A percentile compares a stretch with the other conserved stretches of the same genome.
Conservation (phyloP, 2,329 filamentous ascomycete genomes). For the Cytospora piceicola region DNA sequence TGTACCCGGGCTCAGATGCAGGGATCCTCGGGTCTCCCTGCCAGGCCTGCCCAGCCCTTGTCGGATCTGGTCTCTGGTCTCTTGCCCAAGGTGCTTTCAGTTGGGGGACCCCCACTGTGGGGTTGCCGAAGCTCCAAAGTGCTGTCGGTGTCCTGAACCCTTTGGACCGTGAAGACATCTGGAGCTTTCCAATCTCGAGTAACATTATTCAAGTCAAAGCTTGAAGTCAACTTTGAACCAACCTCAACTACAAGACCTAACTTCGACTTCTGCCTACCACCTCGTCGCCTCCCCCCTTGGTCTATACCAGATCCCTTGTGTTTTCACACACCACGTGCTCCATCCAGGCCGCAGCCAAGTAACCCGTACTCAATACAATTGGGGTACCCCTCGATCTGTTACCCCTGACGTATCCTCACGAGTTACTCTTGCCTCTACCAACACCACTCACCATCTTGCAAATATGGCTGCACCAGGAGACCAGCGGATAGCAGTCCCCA, state of each 20-base stretch:
- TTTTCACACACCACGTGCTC: background rate
- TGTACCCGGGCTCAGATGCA: background rate
- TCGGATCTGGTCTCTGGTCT: background rate
- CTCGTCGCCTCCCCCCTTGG: background rate
- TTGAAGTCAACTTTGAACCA: background rate
- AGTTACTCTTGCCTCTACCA: background rate
- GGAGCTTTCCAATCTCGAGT: background rate
- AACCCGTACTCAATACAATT: background rate
- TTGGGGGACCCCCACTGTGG: constrained; percentile 11
- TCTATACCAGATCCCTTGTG: background rate
- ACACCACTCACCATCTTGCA: constrained; percentile 19
- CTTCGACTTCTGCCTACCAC: background rate
- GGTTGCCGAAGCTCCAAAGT: constrained; percentile 6
- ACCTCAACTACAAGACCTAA: background rate
- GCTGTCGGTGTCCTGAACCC: background rate
- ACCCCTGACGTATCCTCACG: background rate
- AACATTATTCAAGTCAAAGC: too few relatives aligned
- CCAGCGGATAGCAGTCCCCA: constrained; percentile 75
- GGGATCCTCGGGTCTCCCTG: background rate
- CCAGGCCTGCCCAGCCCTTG: background rate
- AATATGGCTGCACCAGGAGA: constrained; percentile 65
- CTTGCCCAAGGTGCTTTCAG: background rate
- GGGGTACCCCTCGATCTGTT: background rate
- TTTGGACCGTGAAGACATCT: background rate
- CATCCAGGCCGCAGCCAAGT: background rate